Evolutionary conservation across 495 filamentous ascomycete species (phyloP).

Genomic region (Penicillium egyptiacum): DNA sequence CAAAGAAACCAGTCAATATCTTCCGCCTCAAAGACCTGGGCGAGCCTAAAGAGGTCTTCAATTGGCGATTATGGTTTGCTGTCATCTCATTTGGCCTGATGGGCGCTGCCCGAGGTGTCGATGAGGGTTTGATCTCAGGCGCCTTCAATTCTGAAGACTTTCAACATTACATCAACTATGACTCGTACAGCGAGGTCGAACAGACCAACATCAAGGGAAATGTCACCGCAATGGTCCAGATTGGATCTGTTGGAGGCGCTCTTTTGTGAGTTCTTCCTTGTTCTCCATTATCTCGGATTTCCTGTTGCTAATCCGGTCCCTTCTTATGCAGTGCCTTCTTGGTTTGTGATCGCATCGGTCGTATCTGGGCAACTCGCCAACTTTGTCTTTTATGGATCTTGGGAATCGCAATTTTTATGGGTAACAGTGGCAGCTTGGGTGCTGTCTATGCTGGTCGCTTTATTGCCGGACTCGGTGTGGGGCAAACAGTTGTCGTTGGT

Average conservation of each 20-base stretch:
- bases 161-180: conserved; percentile 54
- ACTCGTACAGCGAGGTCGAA: conserved; percentile 53
- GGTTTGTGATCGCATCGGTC: conserved; percentile 65
- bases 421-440: conserved; percentile 56
- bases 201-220: conserved; percentile 65
- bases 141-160: conserved; percentile 66
- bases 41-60: conserved; percentile 60
- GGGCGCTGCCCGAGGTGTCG: conserved; percentile 64
- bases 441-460: conserved; percentile 68
- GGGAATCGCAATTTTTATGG: conserved; percentile 69
- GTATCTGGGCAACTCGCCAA: conserved; percentile 67
- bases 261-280: conserved; percentile 47
- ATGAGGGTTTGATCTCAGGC: conserved; percentile 69
- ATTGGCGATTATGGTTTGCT: conserved; percentile 65
- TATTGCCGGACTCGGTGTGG: conserved; percentile 66
- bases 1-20: conserved; percentile 66
- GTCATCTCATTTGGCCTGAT: conserved; percentile 67
- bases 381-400: conserved; percentile 66
- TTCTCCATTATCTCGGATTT: neutral
- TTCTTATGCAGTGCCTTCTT: conserved; percentile 53
- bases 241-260: conserved; percentile 65
- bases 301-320: conserved; percentile 1
- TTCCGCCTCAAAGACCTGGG: conserved; percentile 56
- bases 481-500: conserved; percentile 65
- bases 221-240: conserved; percentile 71